Base-by-base conservation (phyloP, 352 stramenopile species). In the Elongisporangium anandrum region DNA sequence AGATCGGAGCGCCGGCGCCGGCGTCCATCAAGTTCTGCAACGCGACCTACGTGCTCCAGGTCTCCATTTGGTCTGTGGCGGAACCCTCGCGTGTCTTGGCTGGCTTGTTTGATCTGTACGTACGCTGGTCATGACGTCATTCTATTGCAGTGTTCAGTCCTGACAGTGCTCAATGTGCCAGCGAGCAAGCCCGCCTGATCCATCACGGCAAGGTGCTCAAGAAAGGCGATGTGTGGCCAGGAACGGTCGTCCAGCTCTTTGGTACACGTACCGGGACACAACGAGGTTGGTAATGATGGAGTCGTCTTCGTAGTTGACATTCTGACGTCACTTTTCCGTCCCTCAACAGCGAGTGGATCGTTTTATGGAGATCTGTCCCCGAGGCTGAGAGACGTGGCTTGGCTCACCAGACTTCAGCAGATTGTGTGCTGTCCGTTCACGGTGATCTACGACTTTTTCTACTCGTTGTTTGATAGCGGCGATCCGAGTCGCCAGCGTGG, bases 21-120 rank as follows among this genome's bases (percentile, higher is more conserved):
- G 83, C 82, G 41, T 85, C 64, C 52, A 66, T 94, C 69, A 84
- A 82, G 53, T 94, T 89, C 72, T 89, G 83, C 66, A 94, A 94
- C 59, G 79, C 72, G 16, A 72, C 86, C 8, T 94, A 92, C 71
- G 67, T 81, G 23, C 65, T 94, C 12, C 81, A 92, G 24, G 77
- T 92, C 49, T 90, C 79, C 20, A 92, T 92, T 41, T 94, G 82
- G 83, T 70, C 70, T 9, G 79, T 94, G 4, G 67, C 90, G 17
- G 83, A 94, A 48, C 82, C 85, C 2, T 75, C 81, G 22, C 68
- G 71, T 38, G 70, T 79, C 19, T 70, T 94, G 39, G 79, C 85
- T 5, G 57, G 66, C 15, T 76, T 92, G 7, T 94, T 94, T 41
- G 64, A 92, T 39, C 65, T 94, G 81, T 91, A 79, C 50, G 79